Conservation (phyloP, 768 basidiomycete genomes). For the Cubamyces sp. region DNA sequence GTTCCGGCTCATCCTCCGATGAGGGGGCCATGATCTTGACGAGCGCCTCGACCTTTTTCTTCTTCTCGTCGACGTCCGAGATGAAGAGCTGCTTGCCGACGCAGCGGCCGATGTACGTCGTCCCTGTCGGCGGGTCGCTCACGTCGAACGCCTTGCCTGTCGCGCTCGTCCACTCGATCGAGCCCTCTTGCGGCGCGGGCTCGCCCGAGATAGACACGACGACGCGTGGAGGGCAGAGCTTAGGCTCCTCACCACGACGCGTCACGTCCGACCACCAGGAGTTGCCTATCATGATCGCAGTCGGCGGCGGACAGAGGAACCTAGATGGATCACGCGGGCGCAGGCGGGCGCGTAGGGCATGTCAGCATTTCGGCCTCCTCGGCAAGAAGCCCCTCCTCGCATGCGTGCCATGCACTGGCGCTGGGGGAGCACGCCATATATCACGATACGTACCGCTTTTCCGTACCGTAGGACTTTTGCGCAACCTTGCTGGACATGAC, state of each 20-base stretch:
- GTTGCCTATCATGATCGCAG: constrained; percentile 91
- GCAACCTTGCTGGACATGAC: constrained; percentile 98
- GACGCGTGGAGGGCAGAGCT: constrained; percentile 77
- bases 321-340: constrained; percentile 39
- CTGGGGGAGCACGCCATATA: not conserved
- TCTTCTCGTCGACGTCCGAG: constrained; percentile 92
- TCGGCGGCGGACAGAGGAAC: constrained; percentile 92
- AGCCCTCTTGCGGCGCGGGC: constrained; percentile 80
- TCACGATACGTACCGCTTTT: constrained; percentile 71
- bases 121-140: constrained; percentile 75
- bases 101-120: constrained; percentile 90
- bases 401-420: not conserved
- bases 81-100: constrained; percentile 96
- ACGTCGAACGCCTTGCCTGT: constrained; percentile 85
- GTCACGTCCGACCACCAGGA: constrained; percentile 91
- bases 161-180: constrained; percentile 86
- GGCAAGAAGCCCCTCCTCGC: constrained; percentile 3
- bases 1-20: constrained; percentile 79
- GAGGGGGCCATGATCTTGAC: constrained; percentile 86
- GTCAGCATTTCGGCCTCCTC: constrained; percentile 13
- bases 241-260: constrained; percentile 74
- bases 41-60: constrained; percentile 92
- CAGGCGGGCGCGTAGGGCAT: constrained; percentile 21
- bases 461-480: constrained; percentile 96
- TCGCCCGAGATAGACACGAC: constrained; percentile 93